Evolutionary conservation across 805 yeast genomes (phyloP), one percentile per base, ranked within the genome.

Genomic region (Saturnispora galanensis): DNA sequence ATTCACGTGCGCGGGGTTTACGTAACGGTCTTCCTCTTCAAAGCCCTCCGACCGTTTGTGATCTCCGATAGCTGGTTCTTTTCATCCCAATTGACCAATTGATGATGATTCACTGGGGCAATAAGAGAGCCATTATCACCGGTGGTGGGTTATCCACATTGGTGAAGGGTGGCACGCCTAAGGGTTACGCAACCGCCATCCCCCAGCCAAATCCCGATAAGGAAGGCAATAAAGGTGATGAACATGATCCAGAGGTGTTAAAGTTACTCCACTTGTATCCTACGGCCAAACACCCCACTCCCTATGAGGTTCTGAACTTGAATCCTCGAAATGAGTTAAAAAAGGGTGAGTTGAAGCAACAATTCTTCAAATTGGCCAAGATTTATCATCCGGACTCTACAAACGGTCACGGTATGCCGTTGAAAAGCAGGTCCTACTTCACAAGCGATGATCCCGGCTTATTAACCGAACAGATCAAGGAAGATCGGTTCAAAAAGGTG

Each of bases 321-420:
- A 50, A 59, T 2, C 49, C 49, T 5, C 58, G 60, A 0, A 52
- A 53, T 1, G 57, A 57, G 18, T 60, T 71, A 36, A 70, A 71
- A 45, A 59, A 59, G 41, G 59, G 53, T 10, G 50, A 58, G 29
- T 61, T 81, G 41, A 75, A 75, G 48, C 50, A 63, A 21, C 70
- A 71, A 38, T 83, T 81, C 55, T 75, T 73, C 51, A 68, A 73
- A 43, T 65, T 77, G 39, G 88, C 88, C 10, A 84, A 83, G 59
- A 56, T 79, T 9, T 88, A 88, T 54, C 96, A 88, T 58, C 96
- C 97, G 0, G 97, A 88, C 50, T 52, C 64, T 5, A 48, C 45
- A 34, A 38, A 50, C 11, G 53, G 50, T 31, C 50, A 55, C 36
- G 60, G 60, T n/a, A 48, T 47, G 12, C 45, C 37, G 11, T 43